A percentile compares a stretch with the other conserved stretches of the same genome.
Conservation (phyloP, 2,329 filamentous ascomycete species). For the Nemania sp. region DNA sequence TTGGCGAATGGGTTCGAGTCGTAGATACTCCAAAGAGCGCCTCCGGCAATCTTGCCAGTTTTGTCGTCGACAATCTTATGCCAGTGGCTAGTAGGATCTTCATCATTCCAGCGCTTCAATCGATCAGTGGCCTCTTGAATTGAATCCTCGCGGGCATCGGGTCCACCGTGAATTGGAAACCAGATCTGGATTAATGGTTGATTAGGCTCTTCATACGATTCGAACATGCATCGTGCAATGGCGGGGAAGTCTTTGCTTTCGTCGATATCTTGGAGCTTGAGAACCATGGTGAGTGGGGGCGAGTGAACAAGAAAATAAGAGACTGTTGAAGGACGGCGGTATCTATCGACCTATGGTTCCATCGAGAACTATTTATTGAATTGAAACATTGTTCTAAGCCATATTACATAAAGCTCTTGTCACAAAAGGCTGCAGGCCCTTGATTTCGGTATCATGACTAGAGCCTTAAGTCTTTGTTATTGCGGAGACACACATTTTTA, state of each 20-base stretch:
- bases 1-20: constrained; percentile 48
- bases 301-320: not conserved
- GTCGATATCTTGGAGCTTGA: constrained; percentile 1
- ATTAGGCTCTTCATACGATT: constrained; percentile 12
- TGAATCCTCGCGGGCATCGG: constrained; percentile 43
- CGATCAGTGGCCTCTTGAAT: constrained; percentile 43
- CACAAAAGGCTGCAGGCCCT: too few relatives aligned
- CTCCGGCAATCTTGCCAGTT: constrained; percentile 31
- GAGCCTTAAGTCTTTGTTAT: too few relatives aligned
- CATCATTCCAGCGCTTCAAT: constrained; percentile 24
- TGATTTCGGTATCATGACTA: too few relatives aligned
- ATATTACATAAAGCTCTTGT: too few relatives aligned
- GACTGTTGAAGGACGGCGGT: too few relatives aligned
- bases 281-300: constrained; percentile 4
- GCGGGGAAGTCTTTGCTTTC: constrained; percentile 22
- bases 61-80: constrained; percentile 33
- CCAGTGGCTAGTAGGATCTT: constrained; percentile 35
- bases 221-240: constrained; percentile 19
- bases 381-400: too few relatives aligned
- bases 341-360: too few relatives aligned
- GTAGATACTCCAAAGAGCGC: constrained; percentile 38
- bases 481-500: too few relatives aligned
- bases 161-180: constrained; percentile 43
- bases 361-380: too few relatives aligned
- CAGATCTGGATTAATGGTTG: constrained; percentile 15